Conservation (phyloP, 345 rosid genomes). For the Trapa incisa region DNA sequence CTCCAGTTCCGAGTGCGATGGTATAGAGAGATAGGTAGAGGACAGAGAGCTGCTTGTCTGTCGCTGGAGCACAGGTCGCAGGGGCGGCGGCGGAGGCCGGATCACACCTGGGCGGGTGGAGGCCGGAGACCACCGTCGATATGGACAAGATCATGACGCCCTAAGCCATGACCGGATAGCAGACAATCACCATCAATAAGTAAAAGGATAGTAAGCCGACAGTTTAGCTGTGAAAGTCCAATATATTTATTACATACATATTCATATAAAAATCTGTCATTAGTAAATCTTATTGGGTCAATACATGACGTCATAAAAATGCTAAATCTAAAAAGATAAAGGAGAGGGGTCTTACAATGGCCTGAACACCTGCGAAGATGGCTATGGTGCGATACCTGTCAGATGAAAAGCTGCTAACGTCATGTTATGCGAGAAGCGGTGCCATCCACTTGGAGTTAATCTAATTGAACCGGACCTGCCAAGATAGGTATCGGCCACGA, state of each 20-base stretch:
- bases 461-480: conserved; percentile 29
- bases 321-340: too few relatives aligned
- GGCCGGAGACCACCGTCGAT: conserved; percentile 47
- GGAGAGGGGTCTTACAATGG: conserved; percentile 5
- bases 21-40: conserved; percentile 53
- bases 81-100: conserved; percentile 10
- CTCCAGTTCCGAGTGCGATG: conserved; percentile 59
- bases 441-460: background rate
- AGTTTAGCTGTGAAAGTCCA: too few relatives aligned
- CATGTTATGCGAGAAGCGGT: background rate
- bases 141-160: conserved; percentile 61
- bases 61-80: conserved; percentile 35
- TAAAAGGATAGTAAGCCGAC: too few relatives aligned
- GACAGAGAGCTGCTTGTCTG: conserved; percentile 38
- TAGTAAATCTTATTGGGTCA: too few relatives aligned
- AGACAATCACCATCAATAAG: background rate
- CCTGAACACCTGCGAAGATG: conserved; percentile 14
- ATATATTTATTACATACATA: too few relatives aligned
- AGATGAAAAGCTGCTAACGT: background rate
- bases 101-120: conserved; percentile 56
- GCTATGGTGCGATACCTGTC: conserved; percentile 18
- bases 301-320: too few relatives aligned
- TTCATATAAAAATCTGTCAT: too few relatives aligned
- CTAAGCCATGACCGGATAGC: conserved; percentile 16
- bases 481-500: conserved; percentile 57